phyloP scores from a whole-genome alignment of 768 basidiomycete genomes.

The Cyclocybe cylindracea region DNA sequence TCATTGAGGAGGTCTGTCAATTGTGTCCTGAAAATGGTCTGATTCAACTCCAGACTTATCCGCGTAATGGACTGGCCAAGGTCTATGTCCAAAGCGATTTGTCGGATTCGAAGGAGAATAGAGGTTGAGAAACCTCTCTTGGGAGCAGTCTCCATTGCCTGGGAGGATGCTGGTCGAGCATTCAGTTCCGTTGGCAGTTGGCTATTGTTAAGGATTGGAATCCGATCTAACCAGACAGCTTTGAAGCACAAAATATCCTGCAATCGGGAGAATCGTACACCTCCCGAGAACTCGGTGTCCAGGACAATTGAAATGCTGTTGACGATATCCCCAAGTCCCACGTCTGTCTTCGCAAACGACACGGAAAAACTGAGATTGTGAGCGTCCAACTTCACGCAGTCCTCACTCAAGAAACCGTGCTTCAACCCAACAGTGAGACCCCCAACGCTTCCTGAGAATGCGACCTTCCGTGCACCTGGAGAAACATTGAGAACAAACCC shows the following conservation, averaged over 20 bases:
- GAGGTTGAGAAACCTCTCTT: constrained; percentile 57
- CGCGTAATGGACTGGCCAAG: constrained; percentile 85
- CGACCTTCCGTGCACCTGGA: constrained; percentile 69
- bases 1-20: constrained; percentile 63
- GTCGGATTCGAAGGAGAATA: constrained; percentile 70
- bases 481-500: constrained; percentile 83
- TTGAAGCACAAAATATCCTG: constrained; percentile 95
- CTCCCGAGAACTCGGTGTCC: constrained; percentile 85
- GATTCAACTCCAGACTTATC: constrained; percentile 62
- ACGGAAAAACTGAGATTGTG: constrained; percentile 82
- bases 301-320: constrained; percentile 72
- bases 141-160: constrained; percentile 10
- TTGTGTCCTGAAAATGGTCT: constrained; percentile 65
- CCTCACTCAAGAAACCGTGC: constrained; percentile 84
- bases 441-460: constrained; percentile 78
- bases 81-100: constrained; percentile 74
- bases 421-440: constrained; percentile 81
- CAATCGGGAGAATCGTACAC: constrained; percentile 79
- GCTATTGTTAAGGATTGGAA: constrained; percentile 65
- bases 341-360: constrained; percentile 57
- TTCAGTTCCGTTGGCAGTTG: constrained; percentile 27
- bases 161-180: constrained; percentile 17
- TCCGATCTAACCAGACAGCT: constrained; percentile 90
- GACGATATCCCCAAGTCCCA: constrained; percentile 31
- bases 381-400: constrained; percentile 78